Evolutionary conservation across 1,139 yeast species (phyloP), one percentile per base, ranked within the genome.

Genomic region (Taphrina betulina): DNA sequence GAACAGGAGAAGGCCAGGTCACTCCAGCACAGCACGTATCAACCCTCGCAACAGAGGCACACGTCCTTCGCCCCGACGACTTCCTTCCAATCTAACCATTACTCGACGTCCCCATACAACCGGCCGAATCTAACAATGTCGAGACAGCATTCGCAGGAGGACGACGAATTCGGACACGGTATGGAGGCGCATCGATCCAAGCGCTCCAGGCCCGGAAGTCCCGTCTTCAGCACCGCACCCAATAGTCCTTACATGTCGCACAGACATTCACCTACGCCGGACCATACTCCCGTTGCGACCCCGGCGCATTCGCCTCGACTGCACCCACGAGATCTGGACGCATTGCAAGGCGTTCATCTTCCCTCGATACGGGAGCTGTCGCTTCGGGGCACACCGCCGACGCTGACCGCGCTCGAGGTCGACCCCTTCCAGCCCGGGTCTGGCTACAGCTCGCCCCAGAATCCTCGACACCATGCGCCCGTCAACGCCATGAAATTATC

Each of bases 141-240:
- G 5, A 62, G 58, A 26, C 55, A 51, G 36, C 61, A 53, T 29
- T 57, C 48, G 28, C 48, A 38, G 52, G 59, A 57, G 34, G 52
- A 42, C 14, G 59, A 57, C 14, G 59, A 50, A 20, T 40, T 22
- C 20, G 19, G 12, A 19, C 26, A 40, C 24, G 33, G 33, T 23
- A 62, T 16, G 28, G 44, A 22, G 38, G 42, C 26, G 24, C 60
- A 33, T 51, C 58, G 82, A 53, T 72, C 80, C 51, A 83, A 84
- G 66, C 80, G 78, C 64, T 82, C 92, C 46, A 73, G 94, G 61
- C 95, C 95, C 37, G 84, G 80, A 67, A 82, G 90, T n/a, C 90
- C 88, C 50, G 77, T 81, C 29, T 26, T 33, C 19, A 80, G 84
- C 16, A 79, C 83, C 38, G 83, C 86, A 0, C 87, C 88, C 2